Evolutionary conservation across 805 yeast species (phyloP), one percentile per base, ranked within the genome.

Genomic region (Zygosaccharomyces lentus): DNA sequence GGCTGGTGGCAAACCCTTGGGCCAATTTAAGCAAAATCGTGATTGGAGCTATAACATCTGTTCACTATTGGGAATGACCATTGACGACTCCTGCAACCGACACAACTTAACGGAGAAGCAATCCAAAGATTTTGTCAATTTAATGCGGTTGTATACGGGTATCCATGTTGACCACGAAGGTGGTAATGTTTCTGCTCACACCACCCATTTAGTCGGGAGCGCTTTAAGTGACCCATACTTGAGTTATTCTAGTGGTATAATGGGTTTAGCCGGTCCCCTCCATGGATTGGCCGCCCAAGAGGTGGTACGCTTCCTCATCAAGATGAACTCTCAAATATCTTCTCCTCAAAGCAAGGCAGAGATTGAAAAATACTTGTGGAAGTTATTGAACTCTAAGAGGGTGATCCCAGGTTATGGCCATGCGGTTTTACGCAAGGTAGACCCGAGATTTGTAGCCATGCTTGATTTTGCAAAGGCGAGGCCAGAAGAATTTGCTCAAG

Each of bases 351-450:
- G 50, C 21, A 43, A 53, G 29, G 67, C 72, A 54, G 75, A 78
- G 58, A 81, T 85, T 54, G 81, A 78, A 67, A 71, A 74, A 55
- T 80, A 81, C 72, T 70, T 85, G 58, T 84, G 93, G 93, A 73
- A 74, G 34, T 70, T 84, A 43, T 74, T 85, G 55, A 79, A 82
- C 66, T 72, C 81, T 38, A 87, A 87, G 51, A 77, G 89, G 60
- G 93, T 85, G 50, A 81, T 85, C 52, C 95, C 95, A 52, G 95
- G 95, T 51, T 86, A 86, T 71, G 95, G 95, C 39, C 95, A 85
- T 67, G 93, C 93, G 45, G 93, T 85, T 43, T 74, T 85, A 66
- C 76, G 95, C 70, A 80, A 78, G 74, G 81, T 91, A 41, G 93
- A 85, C 67, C 93, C 93, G 50, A 76, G 93, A 59, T 85, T 80